These are phyloP conservation scores for Planoprotostelium fungivorum DNA, from an alignment of 78 protist species.

Conservation along the genomic window DNA sequence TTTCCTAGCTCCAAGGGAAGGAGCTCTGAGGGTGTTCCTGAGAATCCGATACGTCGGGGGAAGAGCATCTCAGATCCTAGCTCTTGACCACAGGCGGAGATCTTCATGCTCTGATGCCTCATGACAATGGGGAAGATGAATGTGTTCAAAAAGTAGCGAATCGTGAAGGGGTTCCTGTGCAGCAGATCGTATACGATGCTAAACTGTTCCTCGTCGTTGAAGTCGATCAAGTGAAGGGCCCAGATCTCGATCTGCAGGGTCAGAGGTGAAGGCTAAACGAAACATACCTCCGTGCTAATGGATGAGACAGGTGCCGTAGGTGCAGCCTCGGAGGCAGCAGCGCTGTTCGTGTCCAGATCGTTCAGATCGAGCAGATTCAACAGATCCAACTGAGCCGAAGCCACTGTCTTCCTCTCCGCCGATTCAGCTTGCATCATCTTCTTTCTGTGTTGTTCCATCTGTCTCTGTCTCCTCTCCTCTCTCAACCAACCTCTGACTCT, in stretches of 20 bases:
- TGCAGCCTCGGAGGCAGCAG: not conserved
- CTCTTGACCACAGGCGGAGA: conserved; percentile 70
- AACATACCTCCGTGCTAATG: not conserved
- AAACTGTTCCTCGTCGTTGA: conserved; percentile 48
- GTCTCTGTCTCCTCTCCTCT: not conserved
- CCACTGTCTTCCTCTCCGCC: not conserved
- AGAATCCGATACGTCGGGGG: conserved; percentile 57
- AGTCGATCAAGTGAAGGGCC: conserved; percentile 41
- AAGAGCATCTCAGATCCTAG: conserved; percentile 62
- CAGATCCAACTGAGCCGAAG: not conserved
- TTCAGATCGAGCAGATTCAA: not conserved
- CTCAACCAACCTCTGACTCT: not conserved
- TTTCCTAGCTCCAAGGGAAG: conserved; percentile 71
- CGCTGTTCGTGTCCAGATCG: not conserved
- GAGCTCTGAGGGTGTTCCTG: conserved; percentile 78
- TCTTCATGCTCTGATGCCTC: conserved; percentile 25
- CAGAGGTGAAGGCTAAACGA: not conserved
- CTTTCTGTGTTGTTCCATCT: not conserved
- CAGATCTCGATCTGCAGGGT: conserved; percentile 28
- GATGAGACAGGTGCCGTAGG: not conserved
- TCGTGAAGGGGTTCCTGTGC: conserved; percentile 26
- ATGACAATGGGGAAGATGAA: conserved; percentile 20
- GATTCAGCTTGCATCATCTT: not conserved
- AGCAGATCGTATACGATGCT: conserved; percentile 28
- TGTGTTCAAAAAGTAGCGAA: conserved; percentile 43